Percentiles rank a stretch among this genome's conserved stretches.
Evolutionary conservation across 2,329 filamentous ascomycete genomes (phyloP).

Genomic region (Dothidotthia symphoricarpi): DNA sequence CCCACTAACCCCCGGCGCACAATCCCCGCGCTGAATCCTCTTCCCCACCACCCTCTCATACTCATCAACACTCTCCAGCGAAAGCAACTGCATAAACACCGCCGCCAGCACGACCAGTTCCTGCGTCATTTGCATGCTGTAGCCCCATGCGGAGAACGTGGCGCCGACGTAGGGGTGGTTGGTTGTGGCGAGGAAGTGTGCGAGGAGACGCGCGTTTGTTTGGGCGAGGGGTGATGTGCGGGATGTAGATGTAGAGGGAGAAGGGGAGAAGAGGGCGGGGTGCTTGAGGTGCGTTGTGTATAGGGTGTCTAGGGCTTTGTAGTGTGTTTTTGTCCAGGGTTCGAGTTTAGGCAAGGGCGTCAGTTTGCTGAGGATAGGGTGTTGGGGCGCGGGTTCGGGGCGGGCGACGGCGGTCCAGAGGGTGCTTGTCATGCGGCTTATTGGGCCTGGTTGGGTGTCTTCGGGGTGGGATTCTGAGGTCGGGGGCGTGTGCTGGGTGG

Average conservation of each 20-base stretch:
- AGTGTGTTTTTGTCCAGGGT: constrained; percentile 45
- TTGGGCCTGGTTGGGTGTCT: constrained; percentile 12
- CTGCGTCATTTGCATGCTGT: constrained; percentile 33
- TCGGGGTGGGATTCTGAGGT: constrained; percentile 1
- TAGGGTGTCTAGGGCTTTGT: constrained; percentile 39
- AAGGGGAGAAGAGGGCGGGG: constrained; percentile 33
- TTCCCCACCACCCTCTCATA: constrained; percentile 28
- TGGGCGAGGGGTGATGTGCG: constrained; percentile 19
- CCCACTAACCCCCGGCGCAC: constrained; percentile 22
- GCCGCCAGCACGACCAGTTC: constrained; percentile 35
- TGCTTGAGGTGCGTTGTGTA: constrained; percentile 35
- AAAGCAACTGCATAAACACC: constrained; percentile 36
- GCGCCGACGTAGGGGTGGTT: constrained; percentile 30
- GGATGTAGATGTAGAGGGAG: constrained; percentile 24
- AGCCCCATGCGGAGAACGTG: constrained; percentile 36
- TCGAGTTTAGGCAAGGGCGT: constrained; percentile 34
- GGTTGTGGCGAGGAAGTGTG: constrained; percentile 21
- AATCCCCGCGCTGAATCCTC: constrained; percentile 32
- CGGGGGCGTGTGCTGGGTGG: constrained; percentile 3
- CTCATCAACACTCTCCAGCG: constrained; percentile 21
- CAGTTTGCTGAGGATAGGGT: constrained; percentile 29
- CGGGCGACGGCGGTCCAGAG: constrained; percentile 12
- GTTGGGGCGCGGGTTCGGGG: constrained; percentile 15
- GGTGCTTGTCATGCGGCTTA: constrained; percentile 19
- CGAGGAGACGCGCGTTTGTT: constrained; percentile 33